phyloP scores from a whole-genome alignment of 768 basidiomycete genomes.

The Leucocoprinus sp. region DNA sequence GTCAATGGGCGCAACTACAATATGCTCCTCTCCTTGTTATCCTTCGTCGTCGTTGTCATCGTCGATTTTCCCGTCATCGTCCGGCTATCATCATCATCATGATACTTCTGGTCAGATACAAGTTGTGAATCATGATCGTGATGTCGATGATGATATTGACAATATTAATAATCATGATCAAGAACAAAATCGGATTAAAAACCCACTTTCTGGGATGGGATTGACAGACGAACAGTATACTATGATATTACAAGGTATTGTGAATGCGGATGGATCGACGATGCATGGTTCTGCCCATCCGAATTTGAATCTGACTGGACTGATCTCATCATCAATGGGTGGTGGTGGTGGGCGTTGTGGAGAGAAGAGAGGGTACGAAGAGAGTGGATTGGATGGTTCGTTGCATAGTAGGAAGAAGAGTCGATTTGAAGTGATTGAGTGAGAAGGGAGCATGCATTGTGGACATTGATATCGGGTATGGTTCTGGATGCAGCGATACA shows the following conservation, averaged over 20 bases:
- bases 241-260: conserved; percentile 65
- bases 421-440: conserved; percentile 56
- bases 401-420: conserved; percentile 38
- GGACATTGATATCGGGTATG: too few relatives aligned
- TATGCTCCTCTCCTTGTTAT: too few relatives aligned
- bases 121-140: neutral
- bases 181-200: conserved; percentile 52
- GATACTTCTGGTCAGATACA: too few relatives aligned
- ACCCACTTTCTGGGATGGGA: conserved; percentile 83
- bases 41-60: too few relatives aligned
- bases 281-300: conserved; percentile 16
- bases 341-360: conserved; percentile 15
- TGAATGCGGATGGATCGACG: conserved; percentile 53
- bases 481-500: too few relatives aligned
- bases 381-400: conserved; percentile 5
- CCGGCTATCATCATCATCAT: too few relatives aligned
- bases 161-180: neutral
- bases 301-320: conserved; percentile 14
- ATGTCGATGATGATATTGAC: neutral
- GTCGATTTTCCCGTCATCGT: too few relatives aligned
- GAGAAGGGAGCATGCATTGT: too few relatives aligned
- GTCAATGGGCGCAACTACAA: too few relatives aligned
- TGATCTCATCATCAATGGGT: too few relatives aligned
- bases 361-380: conserved; percentile 13
- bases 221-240: conserved; percentile 85